Conservation (phyloP, 495 filamentous ascomycete species). For the Podospora australis region DNA sequence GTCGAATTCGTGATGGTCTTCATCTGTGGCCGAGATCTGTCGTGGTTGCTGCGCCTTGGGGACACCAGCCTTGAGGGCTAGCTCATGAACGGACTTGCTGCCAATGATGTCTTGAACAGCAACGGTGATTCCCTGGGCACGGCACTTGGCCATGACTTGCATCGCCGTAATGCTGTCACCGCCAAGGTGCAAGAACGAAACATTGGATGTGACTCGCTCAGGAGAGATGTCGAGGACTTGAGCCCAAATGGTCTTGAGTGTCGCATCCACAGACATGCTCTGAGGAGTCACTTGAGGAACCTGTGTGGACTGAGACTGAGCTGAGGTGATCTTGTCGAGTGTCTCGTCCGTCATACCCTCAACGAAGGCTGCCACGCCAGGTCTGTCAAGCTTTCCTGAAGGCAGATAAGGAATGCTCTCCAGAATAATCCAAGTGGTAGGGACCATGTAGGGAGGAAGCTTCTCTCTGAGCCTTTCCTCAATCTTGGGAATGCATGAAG, state of each 20-base stretch:
- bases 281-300: not conserved
- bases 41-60: not conserved
- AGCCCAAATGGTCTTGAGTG: conserved; percentile 39
- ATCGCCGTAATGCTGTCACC: conserved; percentile 30
- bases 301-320: not conserved
- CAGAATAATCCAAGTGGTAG: conserved; percentile 49
- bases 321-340: conserved; percentile 6
- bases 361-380: conserved; percentile 18
- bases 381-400: conserved; percentile 53
- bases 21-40: not conserved
- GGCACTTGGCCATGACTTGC: conserved; percentile 21
- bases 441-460: conserved; percentile 50
- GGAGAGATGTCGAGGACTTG: conserved; percentile 46
- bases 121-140: conserved; percentile 11
- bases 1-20: conserved; percentile 22
- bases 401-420: conserved; percentile 41
- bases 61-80: conserved; percentile 12
- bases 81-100: conserved; percentile 16
- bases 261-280: conserved; percentile 2
- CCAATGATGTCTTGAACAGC: conserved; percentile 17
- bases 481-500: conserved; percentile 14
- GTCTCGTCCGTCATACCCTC: conserved; percentile 11
- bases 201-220: conserved; percentile 25
- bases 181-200: conserved; percentile 29
- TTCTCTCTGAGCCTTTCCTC: conserved; percentile 18